Percentiles rank a stretch among this genome's conserved stretches.
Conservation (phyloP, 768 basidiomycete genomes). For the Boletus subparvulus region DNA sequence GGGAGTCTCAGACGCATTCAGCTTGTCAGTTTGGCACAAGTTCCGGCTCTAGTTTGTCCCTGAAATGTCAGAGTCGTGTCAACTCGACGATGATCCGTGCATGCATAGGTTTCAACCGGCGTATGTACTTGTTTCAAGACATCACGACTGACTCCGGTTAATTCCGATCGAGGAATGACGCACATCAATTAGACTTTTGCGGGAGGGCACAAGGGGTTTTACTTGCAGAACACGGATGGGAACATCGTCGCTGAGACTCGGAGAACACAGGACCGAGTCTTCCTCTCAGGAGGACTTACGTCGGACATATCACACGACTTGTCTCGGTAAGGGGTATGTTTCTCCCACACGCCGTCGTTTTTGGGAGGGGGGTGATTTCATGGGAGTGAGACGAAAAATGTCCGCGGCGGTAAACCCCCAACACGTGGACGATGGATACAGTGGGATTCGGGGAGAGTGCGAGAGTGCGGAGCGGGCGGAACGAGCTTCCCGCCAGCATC, state of each 20-base stretch:
- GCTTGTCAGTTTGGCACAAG: background rate
- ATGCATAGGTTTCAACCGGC: background rate
- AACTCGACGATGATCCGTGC: constrained; percentile 14
- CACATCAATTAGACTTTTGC: constrained; percentile 21
- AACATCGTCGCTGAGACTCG: background rate
- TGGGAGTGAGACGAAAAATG: background rate
- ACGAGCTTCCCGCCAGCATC: constrained; percentile 13
- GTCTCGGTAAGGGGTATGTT: background rate
- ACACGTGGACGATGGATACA: background rate
- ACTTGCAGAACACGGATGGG: background rate
- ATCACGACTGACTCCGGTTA: background rate
- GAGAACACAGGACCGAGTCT: background rate
- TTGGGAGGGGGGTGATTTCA: background rate
- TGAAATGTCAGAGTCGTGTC: background rate
- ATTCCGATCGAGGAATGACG: constrained; percentile 16
- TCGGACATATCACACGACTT: background rate
- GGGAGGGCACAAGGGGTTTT: background rate
- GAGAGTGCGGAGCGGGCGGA: background rate
- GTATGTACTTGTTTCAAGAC: too few relatives aligned
- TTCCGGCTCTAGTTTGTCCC: background rate
- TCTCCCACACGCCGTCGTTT: constrained; percentile 1
- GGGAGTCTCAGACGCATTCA: background rate
- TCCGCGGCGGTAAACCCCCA: constrained; percentile 16
- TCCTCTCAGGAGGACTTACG: background rate
- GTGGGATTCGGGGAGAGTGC: background rate